Percentiles rank a stretch among this genome's conserved stretches.
These are phyloP conservation scores for Elaeis guineensis DNA, from an alignment of 176 grass and related monocot species.

Conservation along the genomic window DNA sequence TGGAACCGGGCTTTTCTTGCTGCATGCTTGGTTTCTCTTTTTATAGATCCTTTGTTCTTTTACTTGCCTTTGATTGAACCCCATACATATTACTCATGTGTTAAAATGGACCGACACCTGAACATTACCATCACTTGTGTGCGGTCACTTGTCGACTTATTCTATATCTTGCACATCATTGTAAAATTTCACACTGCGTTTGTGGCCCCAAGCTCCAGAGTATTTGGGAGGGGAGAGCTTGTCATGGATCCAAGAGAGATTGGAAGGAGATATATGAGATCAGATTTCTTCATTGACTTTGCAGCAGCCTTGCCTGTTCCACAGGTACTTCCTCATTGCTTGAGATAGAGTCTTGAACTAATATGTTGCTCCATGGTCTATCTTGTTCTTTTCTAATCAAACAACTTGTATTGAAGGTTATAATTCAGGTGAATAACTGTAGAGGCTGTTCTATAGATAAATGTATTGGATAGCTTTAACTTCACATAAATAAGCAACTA, in stretches of 20 bases:
- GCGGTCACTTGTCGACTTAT: conserved; percentile 27
- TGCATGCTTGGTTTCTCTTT: conserved; percentile 29
- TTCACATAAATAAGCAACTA: too few relatives aligned
- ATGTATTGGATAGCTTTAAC: too few relatives aligned
- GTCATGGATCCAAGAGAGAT: conserved; percentile 26
- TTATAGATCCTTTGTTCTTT: conserved; percentile 48
- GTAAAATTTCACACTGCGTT: conserved; percentile 38
- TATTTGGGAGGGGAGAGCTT: conserved; percentile 44
- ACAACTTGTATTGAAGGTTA: too few relatives aligned
- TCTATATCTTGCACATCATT: conserved; percentile 29
- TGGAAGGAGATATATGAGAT: conserved; percentile 37
- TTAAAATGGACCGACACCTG: conserved; percentile 33
- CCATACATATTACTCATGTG: conserved; percentile 5
- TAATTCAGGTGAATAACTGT: too few relatives aligned
- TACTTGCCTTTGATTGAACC: conserved; percentile 26
- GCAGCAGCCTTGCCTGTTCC: conserved; percentile 38
- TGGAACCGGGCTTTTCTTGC: conserved; percentile 40
- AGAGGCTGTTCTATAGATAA: too few relatives aligned
- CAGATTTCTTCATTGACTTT: conserved; percentile 33
- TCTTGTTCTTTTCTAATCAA: too few relatives aligned
- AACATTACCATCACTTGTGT: conserved; percentile 22
- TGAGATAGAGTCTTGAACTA: too few relatives aligned
- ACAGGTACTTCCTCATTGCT: conserved; percentile 18
- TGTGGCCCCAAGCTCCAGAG: conserved; percentile 41
- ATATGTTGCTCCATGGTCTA: too few relatives aligned